Evolutionary conservation across 371 early-diverging fungal genomes (phyloP).

Genomic region (Mortierella sp.): DNA sequence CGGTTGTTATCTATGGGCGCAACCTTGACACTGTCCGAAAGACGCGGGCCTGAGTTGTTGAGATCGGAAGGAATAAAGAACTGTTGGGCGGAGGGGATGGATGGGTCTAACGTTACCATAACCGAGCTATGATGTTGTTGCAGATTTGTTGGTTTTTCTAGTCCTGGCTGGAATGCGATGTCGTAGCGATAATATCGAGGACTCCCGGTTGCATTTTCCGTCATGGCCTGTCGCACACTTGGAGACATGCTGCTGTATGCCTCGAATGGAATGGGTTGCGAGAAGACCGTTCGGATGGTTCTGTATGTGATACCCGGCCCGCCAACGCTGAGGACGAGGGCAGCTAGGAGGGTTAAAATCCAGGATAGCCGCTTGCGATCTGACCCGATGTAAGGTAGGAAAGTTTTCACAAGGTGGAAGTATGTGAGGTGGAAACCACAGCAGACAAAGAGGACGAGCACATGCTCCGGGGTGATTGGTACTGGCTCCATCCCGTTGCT

Average conservation of each 20-base stretch:
- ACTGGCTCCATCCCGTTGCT: no score
- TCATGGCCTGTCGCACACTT: background rate
- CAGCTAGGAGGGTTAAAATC: conserved; percentile 24
- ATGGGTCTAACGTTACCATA: background rate
- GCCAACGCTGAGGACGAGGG: conserved; percentile 11
- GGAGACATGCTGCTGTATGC: background rate
- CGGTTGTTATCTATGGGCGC: no score
- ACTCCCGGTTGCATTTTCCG: background rate
- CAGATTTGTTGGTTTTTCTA: background rate
- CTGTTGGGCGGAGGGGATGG: background rate
- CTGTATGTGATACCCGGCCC: conserved; percentile 1
- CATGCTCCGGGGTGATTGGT: conserved; percentile 6
- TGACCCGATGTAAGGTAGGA: conserved; percentile 29
- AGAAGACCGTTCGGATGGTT: conserved; percentile 12
- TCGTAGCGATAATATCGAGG: conserved; percentile 4
- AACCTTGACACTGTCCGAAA: no score
- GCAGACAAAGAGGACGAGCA: conserved; percentile 9
- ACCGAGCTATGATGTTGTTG: no score
- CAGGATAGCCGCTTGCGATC: conserved; percentile 37
- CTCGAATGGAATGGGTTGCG: conserved; percentile 10
- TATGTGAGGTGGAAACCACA: conserved; percentile 28
- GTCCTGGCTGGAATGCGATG: conserved; percentile 4
- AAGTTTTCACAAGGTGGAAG: conserved; percentile 28
- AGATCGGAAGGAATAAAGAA: background rate
- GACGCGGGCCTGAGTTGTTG: background rate